Evolutionary conservation across 129 eudicot species (phyloP).

Genomic region (Helichrysum umbraculigerum): DNA sequence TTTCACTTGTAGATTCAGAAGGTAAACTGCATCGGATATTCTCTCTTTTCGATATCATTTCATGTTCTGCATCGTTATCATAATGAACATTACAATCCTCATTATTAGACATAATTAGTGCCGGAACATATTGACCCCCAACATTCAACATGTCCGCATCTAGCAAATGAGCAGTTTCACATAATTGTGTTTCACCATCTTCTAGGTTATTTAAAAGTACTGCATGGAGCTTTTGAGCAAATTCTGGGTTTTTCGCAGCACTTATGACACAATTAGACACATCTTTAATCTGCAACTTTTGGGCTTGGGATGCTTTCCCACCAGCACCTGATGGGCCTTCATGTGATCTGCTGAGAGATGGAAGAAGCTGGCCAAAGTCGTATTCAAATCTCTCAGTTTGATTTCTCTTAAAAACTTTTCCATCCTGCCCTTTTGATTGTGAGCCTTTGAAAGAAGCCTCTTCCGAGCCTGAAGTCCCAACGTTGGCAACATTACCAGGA

Average conservation of each 20-base stretch:
- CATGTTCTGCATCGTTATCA: slow-evolving; percentile 9
- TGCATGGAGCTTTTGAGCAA: slow-evolving; percentile 64
- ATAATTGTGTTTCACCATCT: slow-evolving; percentile 37
- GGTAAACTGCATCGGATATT: slow-evolving; percentile 20
- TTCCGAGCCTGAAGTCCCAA: slow-evolving; percentile 35
- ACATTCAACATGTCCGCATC: slow-evolving; percentile 35
- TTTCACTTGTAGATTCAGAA: slow-evolving; percentile 30
- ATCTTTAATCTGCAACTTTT: slow-evolving; percentile 54
- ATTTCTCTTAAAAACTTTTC: slow-evolving; percentile 30
- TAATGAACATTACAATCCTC: slow-evolving; percentile 21
- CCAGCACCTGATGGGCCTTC: slow-evolving; percentile 35
- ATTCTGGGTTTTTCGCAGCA: slow-evolving; percentile 69
- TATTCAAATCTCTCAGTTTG: slow-evolving; percentile 48
- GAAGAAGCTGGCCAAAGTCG: slow-evolving; percentile 50
- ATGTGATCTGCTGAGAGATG: slow-evolving; percentile 39
- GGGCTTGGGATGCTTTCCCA: slow-evolving; percentile 54
- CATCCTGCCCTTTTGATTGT: slow-evolving; percentile 30
- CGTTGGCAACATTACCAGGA: slow-evolving; percentile 29
- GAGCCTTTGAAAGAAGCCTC: slow-evolving; percentile 33
- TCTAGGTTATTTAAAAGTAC: slow-evolving; percentile 40
- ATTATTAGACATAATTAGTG: slow-evolving; percentile 26
- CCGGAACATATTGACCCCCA: slow-evolving; percentile 25
- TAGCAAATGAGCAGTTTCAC: slow-evolving; percentile 30
- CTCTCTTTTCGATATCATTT: not conserved
- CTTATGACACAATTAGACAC: slow-evolving; percentile 55